Evolutionary conservation across 306 rosid genomes (phyloP).

Genomic region (Canavalia gladiata): DNA sequence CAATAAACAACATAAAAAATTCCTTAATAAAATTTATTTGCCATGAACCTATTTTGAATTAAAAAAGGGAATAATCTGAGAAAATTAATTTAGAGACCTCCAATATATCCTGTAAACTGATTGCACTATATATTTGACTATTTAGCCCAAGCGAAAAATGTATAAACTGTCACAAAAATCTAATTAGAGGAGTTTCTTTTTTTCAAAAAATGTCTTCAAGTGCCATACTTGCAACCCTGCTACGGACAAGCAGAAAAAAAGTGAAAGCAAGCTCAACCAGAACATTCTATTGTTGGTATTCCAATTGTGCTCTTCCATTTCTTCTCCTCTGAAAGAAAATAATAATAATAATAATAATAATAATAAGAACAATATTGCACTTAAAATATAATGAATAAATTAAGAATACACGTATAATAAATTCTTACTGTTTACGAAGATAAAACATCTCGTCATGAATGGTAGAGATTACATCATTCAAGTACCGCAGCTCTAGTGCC

Average conservation of each 20-base stretch:
- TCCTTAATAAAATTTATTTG: background rate
- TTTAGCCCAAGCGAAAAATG: background rate
- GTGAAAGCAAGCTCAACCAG: slow-evolving; percentile 66
- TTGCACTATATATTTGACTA: background rate
- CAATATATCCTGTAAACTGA: background rate
- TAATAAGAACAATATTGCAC: background rate
- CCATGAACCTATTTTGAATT: background rate
- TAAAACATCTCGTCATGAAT: slow-evolving; percentile 73
- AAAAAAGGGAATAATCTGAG: background rate
- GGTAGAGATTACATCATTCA: slow-evolving; percentile 57
- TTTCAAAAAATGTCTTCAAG: slow-evolving; percentile 74
- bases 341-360: background rate
- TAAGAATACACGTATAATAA: background rate
- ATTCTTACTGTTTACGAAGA: slow-evolving; percentile 66
- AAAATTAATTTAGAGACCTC: background rate
- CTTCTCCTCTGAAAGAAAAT: slow-evolving; percentile 60
- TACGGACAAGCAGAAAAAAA: slow-evolving; percentile 69
- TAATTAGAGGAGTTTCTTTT: slow-evolving; percentile 70
- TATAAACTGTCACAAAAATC: background rate
- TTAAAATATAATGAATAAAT: background rate
- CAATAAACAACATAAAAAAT: background rate
- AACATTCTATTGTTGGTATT: slow-evolving; percentile 62
- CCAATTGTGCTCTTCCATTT: slow-evolving; percentile 65
- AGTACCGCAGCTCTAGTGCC: slow-evolving; percentile 63
- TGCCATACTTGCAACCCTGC: slow-evolving; percentile 79